A percentile compares a stretch with the other conserved stretches of the same genome.
Conservation (phyloP, 148 eudicot species). For the Persicaria tinctoria region DNA sequence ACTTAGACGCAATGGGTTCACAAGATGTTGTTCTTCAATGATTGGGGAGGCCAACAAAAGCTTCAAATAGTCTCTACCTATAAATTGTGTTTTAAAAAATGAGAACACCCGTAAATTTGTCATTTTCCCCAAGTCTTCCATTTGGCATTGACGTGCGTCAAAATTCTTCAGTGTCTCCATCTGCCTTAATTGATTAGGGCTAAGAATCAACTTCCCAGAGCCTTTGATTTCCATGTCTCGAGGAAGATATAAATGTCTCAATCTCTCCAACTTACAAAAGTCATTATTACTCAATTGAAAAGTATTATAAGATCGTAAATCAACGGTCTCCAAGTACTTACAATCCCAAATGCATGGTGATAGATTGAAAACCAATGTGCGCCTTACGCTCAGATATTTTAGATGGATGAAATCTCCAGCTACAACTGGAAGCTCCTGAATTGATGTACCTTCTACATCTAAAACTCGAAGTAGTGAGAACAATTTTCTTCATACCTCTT, state of each 20-base stretch:
- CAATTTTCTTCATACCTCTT: no score
- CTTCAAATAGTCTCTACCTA: no score
- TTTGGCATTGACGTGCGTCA: not conserved
- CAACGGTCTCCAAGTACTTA: not conserved
- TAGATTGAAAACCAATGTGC: not conserved
- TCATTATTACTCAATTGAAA: not conserved
- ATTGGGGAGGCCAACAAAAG: no score
- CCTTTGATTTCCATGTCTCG: not conserved
- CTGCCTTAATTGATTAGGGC: not conserved
- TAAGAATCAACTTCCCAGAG: not conserved
- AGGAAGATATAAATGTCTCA: not conserved
- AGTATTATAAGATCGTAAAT: not conserved
- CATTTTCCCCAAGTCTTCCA: not conserved
- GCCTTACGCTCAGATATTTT: not conserved
- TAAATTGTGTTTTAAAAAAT: not conserved
- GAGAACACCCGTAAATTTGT: not conserved
- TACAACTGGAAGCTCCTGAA: not conserved
- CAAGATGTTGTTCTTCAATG: no score
- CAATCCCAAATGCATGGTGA: not conserved
- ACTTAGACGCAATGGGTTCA: no score
- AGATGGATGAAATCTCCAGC: not conserved
- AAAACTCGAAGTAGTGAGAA: not conserved
- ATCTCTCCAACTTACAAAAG: not conserved
- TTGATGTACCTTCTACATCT: not conserved
- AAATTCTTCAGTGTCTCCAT: not conserved